Conservation (phyloP, 2,329 filamentous ascomycete genomes). For the Xylariaceae sp. region DNA sequence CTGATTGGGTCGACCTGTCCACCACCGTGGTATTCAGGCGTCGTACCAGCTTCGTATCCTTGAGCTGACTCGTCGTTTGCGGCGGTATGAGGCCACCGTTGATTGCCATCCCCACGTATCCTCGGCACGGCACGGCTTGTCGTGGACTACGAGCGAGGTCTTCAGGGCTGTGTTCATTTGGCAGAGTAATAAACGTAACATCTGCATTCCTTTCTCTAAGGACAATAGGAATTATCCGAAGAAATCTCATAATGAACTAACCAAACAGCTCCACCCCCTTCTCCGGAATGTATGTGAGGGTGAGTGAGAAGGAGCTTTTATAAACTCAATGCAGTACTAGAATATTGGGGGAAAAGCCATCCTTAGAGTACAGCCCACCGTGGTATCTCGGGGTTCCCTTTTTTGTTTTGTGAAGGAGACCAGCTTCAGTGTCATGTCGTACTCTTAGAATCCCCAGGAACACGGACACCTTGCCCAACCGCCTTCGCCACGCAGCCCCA, state of each 20-base stretch:
- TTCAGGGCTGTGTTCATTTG: no score
- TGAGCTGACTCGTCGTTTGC: no score
- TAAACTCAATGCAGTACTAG: background rate
- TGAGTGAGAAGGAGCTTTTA: background rate
- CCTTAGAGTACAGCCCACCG: background rate
- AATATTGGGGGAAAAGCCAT: background rate
- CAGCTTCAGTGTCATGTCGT: slow-evolving; percentile 2
- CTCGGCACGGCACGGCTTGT: no score
- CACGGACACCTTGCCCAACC: slow-evolving; percentile 33
- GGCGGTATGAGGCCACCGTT: no score
- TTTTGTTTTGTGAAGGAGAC: background rate
- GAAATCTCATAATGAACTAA: background rate
- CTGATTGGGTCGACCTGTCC: no score
- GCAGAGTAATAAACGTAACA: no score
- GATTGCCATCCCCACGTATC: no score
- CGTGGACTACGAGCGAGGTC: no score
- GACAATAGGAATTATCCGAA: no score
- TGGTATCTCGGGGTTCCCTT: background rate
- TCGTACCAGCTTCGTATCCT: no score
- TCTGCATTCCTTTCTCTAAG: no score
- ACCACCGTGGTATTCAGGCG: no score
- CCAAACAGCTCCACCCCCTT: background rate
- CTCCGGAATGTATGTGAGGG: background rate
- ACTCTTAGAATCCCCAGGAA: background rate
- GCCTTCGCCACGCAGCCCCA: slow-evolving; percentile 55